Evolutionary conservation across 2,329 filamentous ascomycete species (phyloP), one percentile per base, ranked within the genome.

Genomic region (Calonectria pseudoreteaudii): DNA sequence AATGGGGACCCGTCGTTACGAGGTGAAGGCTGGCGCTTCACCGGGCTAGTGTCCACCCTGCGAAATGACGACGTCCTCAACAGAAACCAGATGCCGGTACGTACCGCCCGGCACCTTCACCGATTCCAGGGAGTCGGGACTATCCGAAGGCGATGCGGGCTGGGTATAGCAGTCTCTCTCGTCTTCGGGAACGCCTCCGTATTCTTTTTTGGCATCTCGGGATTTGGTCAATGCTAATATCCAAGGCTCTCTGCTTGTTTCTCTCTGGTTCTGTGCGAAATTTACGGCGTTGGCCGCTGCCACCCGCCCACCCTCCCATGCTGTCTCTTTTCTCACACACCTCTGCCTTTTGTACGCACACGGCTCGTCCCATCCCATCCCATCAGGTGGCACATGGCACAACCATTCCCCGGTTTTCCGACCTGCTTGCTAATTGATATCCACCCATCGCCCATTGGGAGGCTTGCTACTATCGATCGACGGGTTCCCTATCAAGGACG

Each of bases 41-140:
- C 70, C 70, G 66, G 66, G 38, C 49, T 64, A 66, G 58, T 56
- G 58, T 36, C 66, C 38, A 56, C 28, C 23, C 28, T 30, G 16
- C n/a, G 56, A 69, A 65, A 65, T 66, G 49, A 68, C 38, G 41
- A 34, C 31, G 44, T 41, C n/a, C 70, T 72, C 70, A 72, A 72
- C 70, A 72, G 70, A 72, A 72, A 47, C 44, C 23, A n/a, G 2
- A 68, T 38, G 34, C 56, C 56, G 70, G 58, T 68, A 72, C 70
- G 66, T 68, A 72, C 58, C 38, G n/a, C 28, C 49, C 56, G 52
- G 16, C 31, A 41, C 62, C 56, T 60, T 60, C n/a, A 60, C 56
- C 56, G 56, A 60, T 60, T 14, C 56, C 56, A 60, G 23, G 56
- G 56, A 16, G 34, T 60, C 64, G 64, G 70, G 44, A 38, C 52